Conservation (phyloP, 2,329 filamentous ascomycete genomes). For the Fusarium sulawesiense region DNA sequence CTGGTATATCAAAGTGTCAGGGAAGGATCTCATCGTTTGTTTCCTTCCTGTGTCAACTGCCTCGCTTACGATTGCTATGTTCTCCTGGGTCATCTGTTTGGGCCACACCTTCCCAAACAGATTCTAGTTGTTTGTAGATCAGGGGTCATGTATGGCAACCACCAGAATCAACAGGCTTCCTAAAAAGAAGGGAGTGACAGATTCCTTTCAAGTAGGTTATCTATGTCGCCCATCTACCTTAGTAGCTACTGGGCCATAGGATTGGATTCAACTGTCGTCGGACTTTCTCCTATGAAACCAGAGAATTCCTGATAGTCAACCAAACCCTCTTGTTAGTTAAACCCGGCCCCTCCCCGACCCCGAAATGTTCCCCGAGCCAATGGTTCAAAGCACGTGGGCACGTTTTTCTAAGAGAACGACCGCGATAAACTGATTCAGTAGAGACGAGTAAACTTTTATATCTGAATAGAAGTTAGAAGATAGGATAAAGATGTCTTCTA, state of each 20-base stretch:
- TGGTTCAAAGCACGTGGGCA: slow-evolving; percentile 45
- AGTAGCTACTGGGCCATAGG: not conserved
- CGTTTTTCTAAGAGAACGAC: not conserved
- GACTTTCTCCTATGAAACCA: not conserved
- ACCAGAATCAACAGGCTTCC: not conserved
- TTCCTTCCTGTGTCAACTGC: slow-evolving; percentile 17
- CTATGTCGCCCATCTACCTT: not conserved
- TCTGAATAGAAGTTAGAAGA: not conserved
- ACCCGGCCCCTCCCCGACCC: not conserved
- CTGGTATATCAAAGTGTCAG: not conserved
- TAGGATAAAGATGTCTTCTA: not conserved
- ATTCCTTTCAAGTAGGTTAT: not conserved
- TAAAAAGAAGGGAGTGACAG: not conserved
- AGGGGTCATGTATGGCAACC: slow-evolving; percentile 5
- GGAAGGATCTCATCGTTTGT: slow-evolving; percentile 1
- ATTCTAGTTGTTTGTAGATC: slow-evolving; percentile 19
- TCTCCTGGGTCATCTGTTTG: not conserved
- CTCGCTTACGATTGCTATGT: slow-evolving; percentile 13
- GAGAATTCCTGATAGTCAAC: slow-evolving; percentile 1
- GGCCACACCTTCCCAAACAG: slow-evolving; percentile 19
- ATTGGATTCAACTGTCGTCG: not conserved
- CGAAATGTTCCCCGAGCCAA: slow-evolving; percentile 35
- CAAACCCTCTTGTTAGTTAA: not conserved
- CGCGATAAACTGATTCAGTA: not conserved
- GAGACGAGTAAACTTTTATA: not conserved